phyloP scores from a whole-genome alignment of 2,329 filamentous ascomycete genomes.

The Coniochaeta pulveracea region DNA sequence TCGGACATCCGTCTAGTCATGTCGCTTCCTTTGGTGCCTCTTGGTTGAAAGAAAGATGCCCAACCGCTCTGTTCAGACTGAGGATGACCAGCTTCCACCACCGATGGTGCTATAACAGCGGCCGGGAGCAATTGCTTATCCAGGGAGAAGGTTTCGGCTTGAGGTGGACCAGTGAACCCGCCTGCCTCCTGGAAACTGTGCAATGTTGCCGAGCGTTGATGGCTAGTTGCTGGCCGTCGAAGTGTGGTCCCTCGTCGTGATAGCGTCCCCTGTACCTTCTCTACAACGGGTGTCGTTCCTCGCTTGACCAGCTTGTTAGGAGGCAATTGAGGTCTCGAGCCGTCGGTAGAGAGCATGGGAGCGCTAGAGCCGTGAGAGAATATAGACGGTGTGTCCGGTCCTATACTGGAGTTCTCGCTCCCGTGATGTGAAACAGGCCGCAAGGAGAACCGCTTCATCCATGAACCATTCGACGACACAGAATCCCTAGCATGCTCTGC shows the following conservation, averaged over 20 bases:
- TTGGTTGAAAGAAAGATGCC: slow-evolving; percentile 47
- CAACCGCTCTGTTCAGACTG: slow-evolving; percentile 21
- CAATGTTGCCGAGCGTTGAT: slow-evolving; percentile 63
- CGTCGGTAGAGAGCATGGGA: slow-evolving; percentile 43
- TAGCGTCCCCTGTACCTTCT: slow-evolving; percentile 27
- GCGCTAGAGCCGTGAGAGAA: slow-evolving; percentile 56
- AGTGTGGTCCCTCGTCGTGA: slow-evolving; percentile 43
- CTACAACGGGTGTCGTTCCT: slow-evolving; percentile 40
- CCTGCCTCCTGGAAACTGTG: slow-evolving; percentile 33
- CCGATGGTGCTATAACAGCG: slow-evolving; percentile 8
- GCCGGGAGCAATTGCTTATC: slow-evolving; percentile 20
- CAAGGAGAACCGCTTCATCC: slow-evolving; percentile 61
- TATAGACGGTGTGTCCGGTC: slow-evolving; percentile 54
- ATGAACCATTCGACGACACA: slow-evolving; percentile 52
- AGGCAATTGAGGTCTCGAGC: slow-evolving; percentile 31
- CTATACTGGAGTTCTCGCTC: slow-evolving; percentile 52
- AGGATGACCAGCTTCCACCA: slow-evolving; percentile 7
- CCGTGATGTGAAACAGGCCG: slow-evolving; percentile 54
- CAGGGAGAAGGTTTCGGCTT: slow-evolving; percentile 18
- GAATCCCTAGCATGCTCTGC: slow-evolving; percentile 42
- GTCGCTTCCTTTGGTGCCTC: slow-evolving; percentile 17
- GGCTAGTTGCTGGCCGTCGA: slow-evolving; percentile 66
- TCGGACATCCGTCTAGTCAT: slow-evolving; percentile 16
- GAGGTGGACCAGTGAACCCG: slow-evolving; percentile 9
- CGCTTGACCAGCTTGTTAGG: slow-evolving; percentile 75